These are phyloP conservation scores for Lentinula lateritia DNA, from an alignment of 768 basidiomycete species.

Conservation along the genomic window DNA sequence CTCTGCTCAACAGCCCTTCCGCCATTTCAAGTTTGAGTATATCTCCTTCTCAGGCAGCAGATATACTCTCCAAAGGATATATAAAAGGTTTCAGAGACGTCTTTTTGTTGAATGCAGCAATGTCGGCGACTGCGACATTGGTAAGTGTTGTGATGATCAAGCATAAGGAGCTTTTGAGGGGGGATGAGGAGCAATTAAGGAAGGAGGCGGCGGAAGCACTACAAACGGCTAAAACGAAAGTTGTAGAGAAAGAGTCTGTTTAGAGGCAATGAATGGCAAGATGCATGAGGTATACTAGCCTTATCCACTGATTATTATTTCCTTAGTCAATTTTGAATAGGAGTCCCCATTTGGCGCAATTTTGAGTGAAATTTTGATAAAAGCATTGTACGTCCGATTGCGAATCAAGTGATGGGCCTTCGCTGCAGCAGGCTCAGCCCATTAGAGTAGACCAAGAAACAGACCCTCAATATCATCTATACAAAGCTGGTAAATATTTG, in stretches of 20 bases:
- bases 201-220: neutral
- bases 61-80: constrained; percentile 43
- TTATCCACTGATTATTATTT: no score
- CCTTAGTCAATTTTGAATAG: no score
- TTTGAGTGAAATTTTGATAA: no score
- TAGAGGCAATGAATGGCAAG: no score
- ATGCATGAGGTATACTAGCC: no score
- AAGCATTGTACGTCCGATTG: no score
- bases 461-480: no score
- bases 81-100: constrained; percentile 51
- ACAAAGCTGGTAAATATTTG: no score
- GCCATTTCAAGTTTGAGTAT: constrained; percentile 23
- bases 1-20: constrained; percentile 25
- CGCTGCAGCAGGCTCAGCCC: no score
- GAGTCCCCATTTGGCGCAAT: no score
- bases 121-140: constrained; percentile 48
- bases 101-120: constrained; percentile 55
- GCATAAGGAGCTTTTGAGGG: constrained; percentile 52
- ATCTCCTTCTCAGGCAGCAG: neutral
- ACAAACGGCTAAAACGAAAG: neutral
- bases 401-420: no score
- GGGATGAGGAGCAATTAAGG: constrained; percentile 46
- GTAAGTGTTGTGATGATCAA: constrained; percentile 56
- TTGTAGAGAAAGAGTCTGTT: neutral
- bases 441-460: no score